Base-by-base conservation (phyloP, 352 stramenopile species). In the Pythium sukuiense region DNA sequence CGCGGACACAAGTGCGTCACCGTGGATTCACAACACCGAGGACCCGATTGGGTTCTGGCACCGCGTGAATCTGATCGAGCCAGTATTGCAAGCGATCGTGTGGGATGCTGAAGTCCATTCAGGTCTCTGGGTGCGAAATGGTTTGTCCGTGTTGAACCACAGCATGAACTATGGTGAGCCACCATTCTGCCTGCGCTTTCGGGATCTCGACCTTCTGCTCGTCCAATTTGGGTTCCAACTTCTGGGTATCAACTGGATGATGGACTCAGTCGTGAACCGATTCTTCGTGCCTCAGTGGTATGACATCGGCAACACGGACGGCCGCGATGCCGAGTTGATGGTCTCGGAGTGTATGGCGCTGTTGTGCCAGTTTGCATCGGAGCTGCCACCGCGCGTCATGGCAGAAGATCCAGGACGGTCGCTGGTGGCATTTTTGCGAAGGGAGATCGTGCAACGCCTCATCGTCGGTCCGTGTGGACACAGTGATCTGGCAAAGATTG, bases 151-250 rank as follows among this genome's bases (percentile, higher is more conserved):
- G 41, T 77, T 93, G 30, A 96, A 93, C 59, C 87, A 96, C 65
- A 96, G 85, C 54, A 94, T 96, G 84, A 96, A 96, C 65, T 96
- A 96, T 63, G 87, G 85, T 11, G 87, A 96, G 53, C 87, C 87
- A n/a, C 85, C 85, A 18, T 96, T 93, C 62, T 96, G 87, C 63
- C 76, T 87, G 56, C 76, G 84, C 9, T 94, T 96, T 37, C 85
- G 87, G 41, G 85, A 96, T 69, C 69, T 94, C 8, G 87, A 96
- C 64, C 73, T 96, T 55, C 69, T 96, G 12, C 66, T 93, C 45
- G 56, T 94, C 16, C 87, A 96, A 61, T 92, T 93, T 54, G 83
- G 81, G 14, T 87, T 93, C 57, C 84, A 87, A 29, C 35, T 94
- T 11, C 50, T 90, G 52, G 81, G 76, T 9, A 85, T 91, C 2